Base-by-base conservation (phyloP, 352 stramenopile genomes). In the Phytophthora podocarpi region DNA sequence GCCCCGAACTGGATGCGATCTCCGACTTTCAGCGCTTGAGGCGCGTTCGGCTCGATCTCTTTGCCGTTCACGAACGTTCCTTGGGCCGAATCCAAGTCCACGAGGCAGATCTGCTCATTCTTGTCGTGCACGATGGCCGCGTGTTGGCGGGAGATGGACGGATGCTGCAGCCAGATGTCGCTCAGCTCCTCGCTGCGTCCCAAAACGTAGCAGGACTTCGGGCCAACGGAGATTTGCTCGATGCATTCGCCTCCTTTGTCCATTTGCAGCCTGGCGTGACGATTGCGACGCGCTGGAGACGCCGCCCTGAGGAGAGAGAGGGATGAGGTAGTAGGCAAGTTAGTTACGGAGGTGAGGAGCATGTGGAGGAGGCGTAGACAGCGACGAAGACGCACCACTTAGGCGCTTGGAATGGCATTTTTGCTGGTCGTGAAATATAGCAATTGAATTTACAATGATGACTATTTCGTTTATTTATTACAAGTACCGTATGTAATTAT, bases 1-100 rank as follows among this genome's bases (percentile, higher is more conserved):
- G 78, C 73, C 9, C 80, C 84, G 55, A 93, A 90, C 18, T 59
- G 63, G 26, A 93, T 74, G 7, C 48, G 45, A 30, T 91, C 81
- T 21, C 80, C 84, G 15, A 61, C 60, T 39, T 65, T 64, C 13
- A 95, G 68, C 26, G 39, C 36, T 13, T 46, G 50, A 0, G 80
- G 79, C 46, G 78, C 59, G 37, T 90, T 72, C 0, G 72, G 66
- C 16, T 77, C 50, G 23, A 96, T 80, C 55, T 89, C 78, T 32
- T 79, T 42, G 36, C 62, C 83, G 55, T 96, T 93, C 32, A 96
- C 54, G 27, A 91, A 93, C 32, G 88, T 92, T 36, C 88, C 90
- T 57, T 97, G 89, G n/a, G 79, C 82, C 3, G 87, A 96, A 5
- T 72, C 76, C 16, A 96, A 71, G 62, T 96, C 90, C 56, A 94